These are phyloP conservation scores for Brassica carinata DNA, from an alignment of 345 rosid species.

Conservation along the genomic window DNA sequence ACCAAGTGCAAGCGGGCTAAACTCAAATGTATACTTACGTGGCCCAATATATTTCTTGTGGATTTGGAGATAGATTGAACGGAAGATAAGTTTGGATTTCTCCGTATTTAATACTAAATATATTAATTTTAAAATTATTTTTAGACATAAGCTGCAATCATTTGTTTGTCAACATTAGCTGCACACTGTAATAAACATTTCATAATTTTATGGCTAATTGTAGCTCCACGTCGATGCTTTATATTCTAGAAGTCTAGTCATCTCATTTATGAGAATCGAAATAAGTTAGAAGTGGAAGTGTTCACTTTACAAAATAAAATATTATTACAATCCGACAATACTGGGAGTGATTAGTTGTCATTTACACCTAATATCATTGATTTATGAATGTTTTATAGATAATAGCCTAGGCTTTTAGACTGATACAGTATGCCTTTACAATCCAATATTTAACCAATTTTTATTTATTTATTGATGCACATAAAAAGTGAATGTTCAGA, in stretches of 20 bases:
- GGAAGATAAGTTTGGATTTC: background rate
- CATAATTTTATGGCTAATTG: background rate
- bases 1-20: conserved; percentile 44
- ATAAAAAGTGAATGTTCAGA: background rate
- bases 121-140: background rate
- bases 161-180: background rate
- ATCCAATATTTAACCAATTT: background rate
- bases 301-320: conserved; percentile 8
- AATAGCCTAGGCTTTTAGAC: background rate
- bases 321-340: conserved; percentile 9
- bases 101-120: background rate
- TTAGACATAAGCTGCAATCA: background rate
- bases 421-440: background rate
- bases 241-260: background rate
- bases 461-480: background rate
- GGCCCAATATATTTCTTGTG: background rate
- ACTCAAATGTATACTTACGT: background rate
- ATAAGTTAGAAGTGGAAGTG: conserved; percentile 5
- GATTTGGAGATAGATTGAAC: background rate
- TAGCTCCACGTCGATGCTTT: background rate
- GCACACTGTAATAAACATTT: background rate
- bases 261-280: background rate
- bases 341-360: conserved; percentile 26
- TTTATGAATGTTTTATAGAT: conserved; percentile 1
- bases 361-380: conserved; percentile 13